A percentile compares a stretch with the other conserved stretches of the same genome.
These are phyloP conservation scores for Saprolegnia diclina DNA, from an alignment of 352 stramenopile species.

Conservation along the genomic window DNA sequence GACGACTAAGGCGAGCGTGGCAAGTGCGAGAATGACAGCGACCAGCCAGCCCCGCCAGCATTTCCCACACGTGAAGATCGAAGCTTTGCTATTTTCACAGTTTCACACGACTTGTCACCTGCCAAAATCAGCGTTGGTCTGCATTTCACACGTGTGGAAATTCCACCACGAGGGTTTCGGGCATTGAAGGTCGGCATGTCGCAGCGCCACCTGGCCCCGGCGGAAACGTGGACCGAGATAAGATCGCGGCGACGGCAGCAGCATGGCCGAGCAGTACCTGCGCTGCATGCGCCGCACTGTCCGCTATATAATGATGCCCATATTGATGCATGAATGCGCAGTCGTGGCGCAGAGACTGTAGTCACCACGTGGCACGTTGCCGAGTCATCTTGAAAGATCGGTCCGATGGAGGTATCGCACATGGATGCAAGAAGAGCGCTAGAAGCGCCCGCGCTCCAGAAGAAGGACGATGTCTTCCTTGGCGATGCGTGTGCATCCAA, in stretches of 20 bases:
- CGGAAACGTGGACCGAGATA: background rate
- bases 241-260: conserved; percentile 34
- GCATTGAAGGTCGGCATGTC: conserved; percentile 4
- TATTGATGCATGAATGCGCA: too few relatives aligned
- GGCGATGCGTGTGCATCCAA: too few relatives aligned
- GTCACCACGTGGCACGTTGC: too few relatives aligned
- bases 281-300: too few relatives aligned
- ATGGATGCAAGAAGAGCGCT: too few relatives aligned
- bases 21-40: background rate
- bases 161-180: background rate
- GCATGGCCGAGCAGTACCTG: too few relatives aligned
- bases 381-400: too few relatives aligned
- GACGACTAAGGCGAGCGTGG: background rate
- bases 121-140: background rate
- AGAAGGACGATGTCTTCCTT: too few relatives aligned
- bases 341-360: too few relatives aligned
- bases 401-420: too few relatives aligned
- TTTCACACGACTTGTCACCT: background rate
- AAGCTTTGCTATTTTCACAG: background rate
- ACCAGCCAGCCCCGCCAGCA: background rate
- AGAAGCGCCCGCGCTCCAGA: too few relatives aligned
- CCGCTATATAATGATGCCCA: too few relatives aligned
- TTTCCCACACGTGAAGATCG: background rate
- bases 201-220: background rate
- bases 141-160: background rate